Conservation (phyloP, 2,329 filamentous ascomycete species). For the Cordyceps farinosa region DNA sequence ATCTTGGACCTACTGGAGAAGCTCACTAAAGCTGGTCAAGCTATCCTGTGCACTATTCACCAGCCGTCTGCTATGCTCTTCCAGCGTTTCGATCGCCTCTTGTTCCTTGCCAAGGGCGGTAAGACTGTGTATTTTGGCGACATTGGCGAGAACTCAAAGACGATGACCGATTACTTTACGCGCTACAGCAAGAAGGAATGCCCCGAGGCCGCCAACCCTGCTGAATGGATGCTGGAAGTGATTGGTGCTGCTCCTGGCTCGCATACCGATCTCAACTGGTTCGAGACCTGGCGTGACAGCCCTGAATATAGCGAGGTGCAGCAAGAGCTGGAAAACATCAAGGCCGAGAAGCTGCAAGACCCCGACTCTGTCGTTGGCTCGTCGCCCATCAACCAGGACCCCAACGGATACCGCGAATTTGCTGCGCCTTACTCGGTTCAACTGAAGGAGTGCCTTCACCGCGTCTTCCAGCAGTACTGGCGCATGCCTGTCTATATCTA, state of each 20-base stretch:
- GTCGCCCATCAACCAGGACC: constrained; percentile 31
- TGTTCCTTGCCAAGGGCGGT: constrained; percentile 74
- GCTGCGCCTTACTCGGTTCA: constrained; percentile 71
- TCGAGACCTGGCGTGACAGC: constrained; percentile 57
- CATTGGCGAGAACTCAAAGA: constrained; percentile 66
- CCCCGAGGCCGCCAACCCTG: constrained; percentile 68
- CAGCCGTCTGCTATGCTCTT: constrained; percentile 96
- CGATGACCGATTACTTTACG: constrained; percentile 72
- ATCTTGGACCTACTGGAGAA: constrained; percentile 87
- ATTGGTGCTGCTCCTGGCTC: constrained; percentile 63
- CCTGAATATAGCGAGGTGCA: constrained; percentile 55
- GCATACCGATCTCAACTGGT: constrained; percentile 62
- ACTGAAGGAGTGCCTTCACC: constrained; percentile 62
- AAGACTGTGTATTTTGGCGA: constrained; percentile 79
- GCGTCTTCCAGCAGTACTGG: constrained; percentile 91
- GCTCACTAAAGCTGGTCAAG: constrained; percentile 82
- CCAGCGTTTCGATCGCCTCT: constrained; percentile 79
- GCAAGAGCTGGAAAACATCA: constrained; percentile 54
- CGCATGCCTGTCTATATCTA: constrained; percentile 86
- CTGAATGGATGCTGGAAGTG: constrained; percentile 72
- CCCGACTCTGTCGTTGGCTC: constrained; percentile 23
- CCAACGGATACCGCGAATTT: constrained; percentile 65
- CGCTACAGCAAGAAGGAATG: constrained; percentile 64
- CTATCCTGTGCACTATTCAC: constrained; percentile 93
- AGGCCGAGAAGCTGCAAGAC: constrained; percentile 40